A percentile compares a stretch with the other conserved stretches of the same genome.
Evolutionary conservation across 1,139 yeast genomes (phyloP).

Genomic region (Martiniozyma asiatica): DNA sequence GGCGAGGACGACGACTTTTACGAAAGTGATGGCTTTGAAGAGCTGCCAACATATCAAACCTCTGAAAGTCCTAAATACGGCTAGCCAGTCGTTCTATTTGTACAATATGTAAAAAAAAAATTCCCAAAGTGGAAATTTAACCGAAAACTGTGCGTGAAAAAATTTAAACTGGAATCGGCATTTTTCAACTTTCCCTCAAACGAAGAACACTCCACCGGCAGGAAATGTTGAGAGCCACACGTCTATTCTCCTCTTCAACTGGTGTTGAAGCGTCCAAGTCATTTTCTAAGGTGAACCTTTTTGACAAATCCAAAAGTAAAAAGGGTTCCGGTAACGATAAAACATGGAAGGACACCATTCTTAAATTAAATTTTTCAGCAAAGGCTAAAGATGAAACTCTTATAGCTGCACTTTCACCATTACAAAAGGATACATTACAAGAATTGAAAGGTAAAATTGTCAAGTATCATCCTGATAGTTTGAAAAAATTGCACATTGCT

Average conservation of each 20-base stretch:
- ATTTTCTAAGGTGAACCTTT: constrained; percentile 16
- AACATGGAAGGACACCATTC: constrained; percentile 16
- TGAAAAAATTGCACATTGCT: constrained; percentile 21
- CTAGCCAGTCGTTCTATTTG: no score
- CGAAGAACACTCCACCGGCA: no score
- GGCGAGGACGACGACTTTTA: constrained; percentile 16
- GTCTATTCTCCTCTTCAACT: no score
- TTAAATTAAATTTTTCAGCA: constrained; percentile 14
- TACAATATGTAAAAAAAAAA: no score
- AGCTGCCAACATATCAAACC: constrained; percentile 20
- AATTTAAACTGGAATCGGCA: no score
- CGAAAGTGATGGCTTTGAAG: constrained; percentile 26
- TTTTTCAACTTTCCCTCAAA: no score
- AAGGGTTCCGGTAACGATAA: constrained; percentile 23
- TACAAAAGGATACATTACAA: constrained; percentile 9
- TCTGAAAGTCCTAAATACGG: constrained; percentile 19
- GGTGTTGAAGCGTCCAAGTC: no score
- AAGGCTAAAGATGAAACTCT: constrained; percentile 14
- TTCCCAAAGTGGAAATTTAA: no score
- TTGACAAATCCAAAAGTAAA: constrained; percentile 16
- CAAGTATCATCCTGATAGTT: constrained; percentile 12
- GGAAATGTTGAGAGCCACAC: no score
- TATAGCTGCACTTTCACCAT: constrained; percentile 12
- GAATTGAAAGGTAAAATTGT: constrained; percentile 12
- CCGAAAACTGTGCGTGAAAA: no score